Evolutionary conservation across 2,329 filamentous ascomycete genomes (phyloP).

Genomic region (Mariannaea elegans): DNA sequence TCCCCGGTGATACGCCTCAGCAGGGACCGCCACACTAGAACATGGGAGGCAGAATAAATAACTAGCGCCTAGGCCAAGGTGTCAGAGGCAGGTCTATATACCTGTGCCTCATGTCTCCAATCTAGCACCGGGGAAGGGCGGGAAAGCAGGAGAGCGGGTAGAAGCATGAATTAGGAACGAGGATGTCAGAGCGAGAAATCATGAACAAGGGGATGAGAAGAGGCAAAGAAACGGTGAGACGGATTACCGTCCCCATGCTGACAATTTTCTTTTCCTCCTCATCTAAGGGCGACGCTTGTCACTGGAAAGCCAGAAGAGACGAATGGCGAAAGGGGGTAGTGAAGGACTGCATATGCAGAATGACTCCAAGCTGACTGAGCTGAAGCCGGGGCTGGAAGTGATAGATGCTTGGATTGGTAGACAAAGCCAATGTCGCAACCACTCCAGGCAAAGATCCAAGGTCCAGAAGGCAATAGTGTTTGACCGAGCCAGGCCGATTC

Average conservation of each 20-base stretch:
- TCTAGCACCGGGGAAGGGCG: slow-evolving; percentile 26
- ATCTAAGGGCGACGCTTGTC: neutral
- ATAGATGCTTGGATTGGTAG: slow-evolving; percentile 13
- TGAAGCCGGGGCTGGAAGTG: slow-evolving; percentile 9
- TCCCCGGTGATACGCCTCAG: slow-evolving; percentile 16
- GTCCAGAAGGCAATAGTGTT: slow-evolving; percentile 1
- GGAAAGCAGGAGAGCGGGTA: slow-evolving; percentile 18
- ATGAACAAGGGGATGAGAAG: slow-evolving; percentile 19
- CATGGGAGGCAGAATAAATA: slow-evolving; percentile 8
- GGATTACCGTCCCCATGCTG: slow-evolving; percentile 1
- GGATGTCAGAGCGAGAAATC: slow-evolving; percentile 6
- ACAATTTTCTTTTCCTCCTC: slow-evolving; percentile 9
- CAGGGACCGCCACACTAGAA: slow-evolving; percentile 12
- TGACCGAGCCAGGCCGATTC: neutral
- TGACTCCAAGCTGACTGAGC: slow-evolving; percentile 19
- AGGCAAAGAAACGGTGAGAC: slow-evolving; percentile 24
- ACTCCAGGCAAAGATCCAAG: slow-evolving; percentile 3
- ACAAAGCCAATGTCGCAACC: neutral
- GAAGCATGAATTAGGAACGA: slow-evolving; percentile 12
- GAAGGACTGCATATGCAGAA: slow-evolving; percentile 16
- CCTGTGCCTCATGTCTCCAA: slow-evolving; percentile 11
- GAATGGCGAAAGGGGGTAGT: slow-evolving; percentile 3
- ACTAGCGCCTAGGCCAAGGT: slow-evolving; percentile 4
- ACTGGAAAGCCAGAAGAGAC: neutral
- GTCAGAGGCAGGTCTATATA: slow-evolving; percentile 12